Conservation (phyloP, 2,329 filamentous ascomycete genomes). For the Xylariaceae sp. region DNA sequence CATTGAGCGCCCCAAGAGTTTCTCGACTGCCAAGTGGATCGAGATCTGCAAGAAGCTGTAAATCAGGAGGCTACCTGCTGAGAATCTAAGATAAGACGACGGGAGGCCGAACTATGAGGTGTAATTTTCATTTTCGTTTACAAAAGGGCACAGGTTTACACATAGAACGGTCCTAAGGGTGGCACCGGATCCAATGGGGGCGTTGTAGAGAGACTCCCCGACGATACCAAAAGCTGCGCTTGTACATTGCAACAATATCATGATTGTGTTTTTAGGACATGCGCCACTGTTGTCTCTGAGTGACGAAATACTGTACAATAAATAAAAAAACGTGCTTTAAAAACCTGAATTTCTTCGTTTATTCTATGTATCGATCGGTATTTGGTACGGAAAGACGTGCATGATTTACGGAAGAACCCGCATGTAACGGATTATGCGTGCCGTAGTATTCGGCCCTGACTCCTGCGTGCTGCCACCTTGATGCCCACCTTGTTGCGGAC, state of each 20-base stretch:
- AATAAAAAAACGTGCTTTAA: conserved; percentile 7
- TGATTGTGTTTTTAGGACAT: conserved; percentile 24
- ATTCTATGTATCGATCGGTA: no score
- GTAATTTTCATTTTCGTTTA: conserved; percentile 19
- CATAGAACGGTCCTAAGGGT: conserved; percentile 29
- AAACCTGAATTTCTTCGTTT: not conserved
- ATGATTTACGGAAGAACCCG: no score
- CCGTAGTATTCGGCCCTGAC: no score
- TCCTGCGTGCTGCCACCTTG: no score
- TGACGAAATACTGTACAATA: conserved; percentile 5
- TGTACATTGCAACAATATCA: conserved; percentile 32
- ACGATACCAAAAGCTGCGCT: conserved; percentile 33
- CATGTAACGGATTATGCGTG: no score
- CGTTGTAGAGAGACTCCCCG: conserved; percentile 29
- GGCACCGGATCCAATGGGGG: conserved; percentile 28
- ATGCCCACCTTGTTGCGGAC: no score
- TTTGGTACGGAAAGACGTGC: no score
- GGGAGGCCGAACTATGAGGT: conserved; percentile 14
- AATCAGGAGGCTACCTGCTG: conserved; percentile 30
- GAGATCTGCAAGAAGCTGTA: conserved; percentile 92
- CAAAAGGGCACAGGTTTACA: conserved; percentile 26
- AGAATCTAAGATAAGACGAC: conserved; percentile 31
- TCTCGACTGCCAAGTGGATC: conserved; percentile 94
- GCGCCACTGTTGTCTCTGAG: not conserved
- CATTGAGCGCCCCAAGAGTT: conserved; percentile 98